Percentiles rank a stretch among this genome's conserved stretches.
Evolutionary conservation across 78 protist genomes (phyloP).

Genomic region (Tieghemostelium lacteum): DNA sequence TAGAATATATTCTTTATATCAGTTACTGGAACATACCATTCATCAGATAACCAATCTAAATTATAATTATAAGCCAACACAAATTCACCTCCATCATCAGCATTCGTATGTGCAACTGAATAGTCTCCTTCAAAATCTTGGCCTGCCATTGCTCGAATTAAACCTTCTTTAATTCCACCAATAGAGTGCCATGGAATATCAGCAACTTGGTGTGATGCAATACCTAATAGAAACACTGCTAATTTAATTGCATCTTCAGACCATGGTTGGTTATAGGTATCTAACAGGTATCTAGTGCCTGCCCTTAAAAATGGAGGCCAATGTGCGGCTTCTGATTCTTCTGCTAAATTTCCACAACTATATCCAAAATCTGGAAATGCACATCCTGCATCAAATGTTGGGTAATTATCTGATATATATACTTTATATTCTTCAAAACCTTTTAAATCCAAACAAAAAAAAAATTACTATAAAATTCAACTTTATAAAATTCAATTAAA

Average conservation of each 20-base stretch:
- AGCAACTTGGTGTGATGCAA: constrained; percentile 55
- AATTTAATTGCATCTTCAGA: constrained; percentile 6
- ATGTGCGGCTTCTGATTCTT: constrained; percentile 68
- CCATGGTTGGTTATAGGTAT: constrained; percentile 62
- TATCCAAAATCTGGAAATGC: constrained; percentile 75
- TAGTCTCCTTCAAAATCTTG: constrained; percentile 55
- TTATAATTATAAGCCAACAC: constrained; percentile 57
- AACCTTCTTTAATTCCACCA: constrained; percentile 47
- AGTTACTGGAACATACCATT: constrained; percentile 62
- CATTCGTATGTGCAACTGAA: constrained; percentile 27
- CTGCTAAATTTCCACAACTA: constrained; percentile 30
- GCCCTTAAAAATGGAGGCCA: constrained; percentile 75
- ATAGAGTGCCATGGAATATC: constrained; percentile 74
- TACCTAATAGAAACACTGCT: constrained; percentile 64
- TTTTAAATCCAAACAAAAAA: not conserved
- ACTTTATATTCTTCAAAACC: constrained; percentile 22
- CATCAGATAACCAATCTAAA: constrained; percentile 43
- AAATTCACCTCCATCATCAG: constrained; percentile 66
- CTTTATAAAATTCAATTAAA: no score
- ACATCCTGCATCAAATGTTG: constrained; percentile 62
- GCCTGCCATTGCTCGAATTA: constrained; percentile 73
- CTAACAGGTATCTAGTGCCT: constrained; percentile 12
- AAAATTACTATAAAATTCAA: no score
- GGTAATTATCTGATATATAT: constrained; percentile 11
- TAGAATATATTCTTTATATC: constrained; percentile 58